Evolutionary conservation across 768 basidiomycete genomes (phyloP).

Genomic region (Phanerodontia chrysosporium): DNA sequence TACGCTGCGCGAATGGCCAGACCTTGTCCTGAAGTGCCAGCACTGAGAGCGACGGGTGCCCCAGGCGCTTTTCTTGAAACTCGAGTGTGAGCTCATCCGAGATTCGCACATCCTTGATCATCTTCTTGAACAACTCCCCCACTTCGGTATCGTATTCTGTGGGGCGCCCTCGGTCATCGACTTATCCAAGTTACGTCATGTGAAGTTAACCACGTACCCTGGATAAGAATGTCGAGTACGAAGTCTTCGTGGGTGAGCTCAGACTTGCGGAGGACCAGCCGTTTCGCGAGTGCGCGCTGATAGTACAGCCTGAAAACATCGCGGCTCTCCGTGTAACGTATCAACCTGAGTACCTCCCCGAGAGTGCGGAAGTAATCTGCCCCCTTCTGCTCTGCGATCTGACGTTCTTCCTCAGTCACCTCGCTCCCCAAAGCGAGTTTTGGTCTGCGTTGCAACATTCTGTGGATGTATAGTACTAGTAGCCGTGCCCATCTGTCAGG

Average conservation of each 20-base stretch:
- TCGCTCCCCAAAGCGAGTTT: no score
- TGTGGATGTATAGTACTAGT: no score
- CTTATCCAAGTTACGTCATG: no score
- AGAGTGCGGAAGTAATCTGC: slow-evolving; percentile 58
- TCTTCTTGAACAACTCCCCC: slow-evolving; percentile 89
- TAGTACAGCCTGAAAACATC: slow-evolving; percentile 95
- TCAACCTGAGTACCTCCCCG: slow-evolving; percentile 66
- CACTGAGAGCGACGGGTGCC: slow-evolving; percentile 50
- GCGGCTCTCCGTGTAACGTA: slow-evolving; percentile 86
- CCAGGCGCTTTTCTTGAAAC: slow-evolving; percentile 37
- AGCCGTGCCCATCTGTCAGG: no score
- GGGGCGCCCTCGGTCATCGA: neutral
- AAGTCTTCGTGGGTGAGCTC: slow-evolving; percentile 82
- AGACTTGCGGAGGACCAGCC: slow-evolving; percentile 76
- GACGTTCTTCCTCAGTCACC: slow-evolving; percentile 89
- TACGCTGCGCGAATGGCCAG: slow-evolving; percentile 74
- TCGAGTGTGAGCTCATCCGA: slow-evolving; percentile 70
- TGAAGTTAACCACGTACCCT: slow-evolving; percentile 48
- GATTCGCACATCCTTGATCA: slow-evolving; percentile 90
- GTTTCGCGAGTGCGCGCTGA: slow-evolving; percentile 81
- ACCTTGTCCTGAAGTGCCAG: slow-evolving; percentile 85
- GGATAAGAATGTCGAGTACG: slow-evolving; percentile 82
- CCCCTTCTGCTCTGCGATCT: slow-evolving; percentile 54
- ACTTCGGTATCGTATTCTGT: slow-evolving; percentile 93
- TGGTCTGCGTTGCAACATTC: slow-evolving; percentile 69